Evolutionary conservation across 306 rosid genomes (phyloP).

Genomic region (Vicia faba): DNA sequence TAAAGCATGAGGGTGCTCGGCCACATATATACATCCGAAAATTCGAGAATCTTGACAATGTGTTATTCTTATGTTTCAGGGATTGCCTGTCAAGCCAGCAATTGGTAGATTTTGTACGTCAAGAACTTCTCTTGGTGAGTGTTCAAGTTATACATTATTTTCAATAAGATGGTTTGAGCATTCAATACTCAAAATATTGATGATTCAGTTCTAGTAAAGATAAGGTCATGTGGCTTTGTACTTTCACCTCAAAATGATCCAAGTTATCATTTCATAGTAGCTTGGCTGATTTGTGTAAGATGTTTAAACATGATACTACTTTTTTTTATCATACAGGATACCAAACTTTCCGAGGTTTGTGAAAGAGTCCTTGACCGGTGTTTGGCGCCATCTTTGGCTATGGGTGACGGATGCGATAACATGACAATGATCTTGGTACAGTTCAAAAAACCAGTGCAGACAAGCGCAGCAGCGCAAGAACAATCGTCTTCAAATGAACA

Average conservation of each 20-base stretch:
- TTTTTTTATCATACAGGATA: slow-evolving; percentile 57
- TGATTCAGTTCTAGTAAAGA: not conserved
- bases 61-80: slow-evolving; percentile 47
- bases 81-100: slow-evolving; percentile 95
- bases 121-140: slow-evolving; percentile 67
- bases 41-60: not conserved
- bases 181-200: not conserved
- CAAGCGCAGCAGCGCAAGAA: slow-evolving; percentile 34
- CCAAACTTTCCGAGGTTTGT: slow-evolving; percentile 67
- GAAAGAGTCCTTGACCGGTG: slow-evolving; percentile 82
- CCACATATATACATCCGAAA: no score
- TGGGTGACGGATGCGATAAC: slow-evolving; percentile 92
- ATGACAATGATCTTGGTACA: slow-evolving; percentile 95
- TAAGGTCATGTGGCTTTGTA: no score
- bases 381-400: slow-evolving; percentile 75
- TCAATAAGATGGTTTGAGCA: not conserved
- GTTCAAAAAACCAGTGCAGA: slow-evolving; percentile 56
- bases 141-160: not conserved
- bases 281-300: not conserved
- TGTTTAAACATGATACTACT: slow-evolving; percentile 21
- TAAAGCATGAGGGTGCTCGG: no score
- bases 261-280: not conserved
- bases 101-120: slow-evolving; percentile 79
- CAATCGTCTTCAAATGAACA: slow-evolving; percentile 38
- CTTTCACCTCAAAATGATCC: not conserved